A percentile compares a stretch with the other conserved stretches of the same genome.
Conservation (phyloP, 139 green algal species). For the Marvania coccoides region DNA sequence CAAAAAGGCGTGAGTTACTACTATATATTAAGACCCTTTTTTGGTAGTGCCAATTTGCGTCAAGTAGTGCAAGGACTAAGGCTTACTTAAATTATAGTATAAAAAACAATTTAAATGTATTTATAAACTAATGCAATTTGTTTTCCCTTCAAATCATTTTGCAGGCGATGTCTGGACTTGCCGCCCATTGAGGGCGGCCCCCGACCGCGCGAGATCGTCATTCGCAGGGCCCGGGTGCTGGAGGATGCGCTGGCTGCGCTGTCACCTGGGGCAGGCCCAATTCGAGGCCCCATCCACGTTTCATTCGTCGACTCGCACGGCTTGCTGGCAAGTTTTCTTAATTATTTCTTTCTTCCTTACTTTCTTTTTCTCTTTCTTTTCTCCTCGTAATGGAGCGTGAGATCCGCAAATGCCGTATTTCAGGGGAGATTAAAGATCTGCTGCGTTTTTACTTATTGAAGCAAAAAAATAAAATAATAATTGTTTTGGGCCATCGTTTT, state of each 20-base stretch:
- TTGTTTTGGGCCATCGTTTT: slow-evolving; percentile 2
- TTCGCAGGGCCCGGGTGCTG: slow-evolving; percentile 32
- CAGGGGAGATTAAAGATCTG: too few species aligned
- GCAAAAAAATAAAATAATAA: too few species aligned
- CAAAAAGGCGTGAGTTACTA: slow-evolving; percentile 24
- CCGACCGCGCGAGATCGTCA: slow-evolving; percentile 27
- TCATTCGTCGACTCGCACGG: slow-evolving; percentile 65
- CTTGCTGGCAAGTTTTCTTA: not conserved
- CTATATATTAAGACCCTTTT: not conserved
- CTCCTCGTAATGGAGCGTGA: too few species aligned
- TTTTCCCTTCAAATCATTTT: too few species aligned
- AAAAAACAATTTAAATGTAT: too few species aligned
- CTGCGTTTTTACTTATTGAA: not conserved
- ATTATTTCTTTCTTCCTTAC: not conserved
- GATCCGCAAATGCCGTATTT: too few species aligned
- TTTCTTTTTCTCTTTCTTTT: too few species aligned
- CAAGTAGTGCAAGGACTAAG: too few species aligned
- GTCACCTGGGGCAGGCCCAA: slow-evolving; percentile 5
- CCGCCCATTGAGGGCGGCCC: slow-evolving; percentile 35
- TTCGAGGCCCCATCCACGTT: slow-evolving; percentile 59
- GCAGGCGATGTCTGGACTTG: slow-evolving; percentile 26
- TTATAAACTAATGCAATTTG: too few species aligned
- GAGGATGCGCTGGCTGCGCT: slow-evolving; percentile 45
- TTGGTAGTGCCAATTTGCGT: too few species aligned
- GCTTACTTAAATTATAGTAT: too few species aligned